phyloP scores from a whole-genome alignment of 371 early-diverging fungal genomes.

The Lichtheimia hyalospora region DNA sequence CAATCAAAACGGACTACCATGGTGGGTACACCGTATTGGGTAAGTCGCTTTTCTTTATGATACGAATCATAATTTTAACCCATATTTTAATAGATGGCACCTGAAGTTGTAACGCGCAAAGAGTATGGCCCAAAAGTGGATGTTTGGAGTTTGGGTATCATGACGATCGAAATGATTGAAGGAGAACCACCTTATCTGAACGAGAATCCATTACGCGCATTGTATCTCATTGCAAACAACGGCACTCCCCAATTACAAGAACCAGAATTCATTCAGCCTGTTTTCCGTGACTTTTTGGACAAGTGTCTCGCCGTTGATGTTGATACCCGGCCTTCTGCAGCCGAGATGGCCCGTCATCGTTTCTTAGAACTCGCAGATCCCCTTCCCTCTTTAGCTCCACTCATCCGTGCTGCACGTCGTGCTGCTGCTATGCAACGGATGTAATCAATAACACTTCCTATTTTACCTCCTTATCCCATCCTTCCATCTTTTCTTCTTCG shows the following conservation, averaged over 20 bases:
- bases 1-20: constrained; percentile 85
- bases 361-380: constrained; percentile 89
- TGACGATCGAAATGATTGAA: constrained; percentile 93
- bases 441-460: neutral
- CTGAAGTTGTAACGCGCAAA: constrained; percentile 91
- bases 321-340: constrained; percentile 80
- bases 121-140: constrained; percentile 96
- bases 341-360: constrained; percentile 83
- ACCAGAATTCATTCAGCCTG: constrained; percentile 78
- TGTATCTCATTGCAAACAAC: constrained; percentile 95
- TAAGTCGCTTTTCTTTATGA: too few species aligned
- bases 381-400: constrained; percentile 80
- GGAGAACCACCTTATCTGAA: constrained; percentile 96
- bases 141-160: constrained; percentile 97
- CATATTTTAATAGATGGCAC: constrained; percentile 97
- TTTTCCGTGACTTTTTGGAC: constrained; percentile 84
- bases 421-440: constrained; percentile 18
- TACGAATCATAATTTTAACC: too few species aligned
- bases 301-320: constrained; percentile 86
- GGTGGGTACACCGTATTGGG: constrained; percentile 92
- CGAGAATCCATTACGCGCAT: constrained; percentile 88
- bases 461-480: neutral
- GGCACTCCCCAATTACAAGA: constrained; percentile 93
- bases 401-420: constrained; percentile 57
- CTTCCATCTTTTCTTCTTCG: neutral